Base-by-base conservation (phyloP, 192 early-diverging fungal genomes). In the Phlyctochytrium planicorne region DNA sequence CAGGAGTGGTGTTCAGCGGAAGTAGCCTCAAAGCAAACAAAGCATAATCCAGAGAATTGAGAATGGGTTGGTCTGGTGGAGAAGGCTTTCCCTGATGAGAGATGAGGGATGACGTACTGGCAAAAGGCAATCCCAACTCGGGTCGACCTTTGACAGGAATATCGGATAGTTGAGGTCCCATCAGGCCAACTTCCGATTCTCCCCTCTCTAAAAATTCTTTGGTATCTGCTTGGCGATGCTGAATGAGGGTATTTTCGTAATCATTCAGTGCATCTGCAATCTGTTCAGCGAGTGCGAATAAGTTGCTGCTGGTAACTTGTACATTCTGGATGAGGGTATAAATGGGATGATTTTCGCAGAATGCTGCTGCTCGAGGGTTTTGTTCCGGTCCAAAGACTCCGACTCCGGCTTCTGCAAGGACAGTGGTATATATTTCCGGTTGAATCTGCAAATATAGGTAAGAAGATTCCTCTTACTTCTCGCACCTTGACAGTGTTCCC, bases 301-400 rank as follows among this genome's bases (percentile, higher is more conserved):
- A 35, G 66, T 80, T 80, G 30, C 30, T 23, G 17, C 40, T 40
- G 1, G 74, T 79, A 20, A 84, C 62, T 24, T 68, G 65, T 2
- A 84, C 71, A 25, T 84, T 77, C 40, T 84, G 79, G 27, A 84
- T n/a, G 0, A 84, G 35, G 20, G 77, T 75, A 40, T 76, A 75
- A 10, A 75, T 59, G 12, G 79, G 79, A 40, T 65, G 63, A 24
- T 63, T 40, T n/a, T 31, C n/a, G 32, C 59, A 63, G 59, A 70
- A 78, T 20, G 53, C 61, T 14, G 75, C 59, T 1, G 75, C 73
- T 2, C 56, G 37, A 2, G 78, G 67, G 40, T 66, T 62, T 37
- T 73, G 62, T 3, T 59, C 59, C 10, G 67, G 62, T 4, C 74
- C 71, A 53, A 76, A 77, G 30, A 60, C 73, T 14, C 75, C 33